Conservation (phyloP, 208 protist species). For the Kentomonas sorsogonicus region DNA sequence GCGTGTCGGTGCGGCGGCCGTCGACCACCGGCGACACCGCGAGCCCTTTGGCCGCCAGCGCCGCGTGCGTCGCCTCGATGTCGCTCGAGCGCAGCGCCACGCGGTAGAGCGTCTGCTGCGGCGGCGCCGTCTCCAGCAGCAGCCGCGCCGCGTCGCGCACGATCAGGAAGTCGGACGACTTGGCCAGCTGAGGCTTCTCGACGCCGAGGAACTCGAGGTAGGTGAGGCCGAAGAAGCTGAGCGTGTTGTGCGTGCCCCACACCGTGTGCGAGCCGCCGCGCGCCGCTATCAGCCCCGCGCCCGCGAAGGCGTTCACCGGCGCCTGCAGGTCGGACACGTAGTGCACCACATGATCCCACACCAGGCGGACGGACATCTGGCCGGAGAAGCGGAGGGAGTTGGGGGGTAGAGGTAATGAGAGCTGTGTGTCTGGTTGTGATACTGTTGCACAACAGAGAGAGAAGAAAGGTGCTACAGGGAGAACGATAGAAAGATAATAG, state of each 20-base stretch:
- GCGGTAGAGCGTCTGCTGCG: slow-evolving; percentile 6
- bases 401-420: too few species aligned
- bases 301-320: not conserved
- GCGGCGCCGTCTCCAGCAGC: too few species aligned
- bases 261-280: slow-evolving; percentile 2
- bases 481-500: too few species aligned
- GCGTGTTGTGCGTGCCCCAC: slow-evolving; percentile 14
- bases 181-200: not conserved
- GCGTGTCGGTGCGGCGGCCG: not conserved
- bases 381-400: too few species aligned
- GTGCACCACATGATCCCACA: slow-evolving; percentile 11
- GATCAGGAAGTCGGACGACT: slow-evolving; percentile 3
- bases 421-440: too few species aligned
- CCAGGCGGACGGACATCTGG: too few species aligned
- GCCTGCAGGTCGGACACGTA: slow-evolving; percentile 8
- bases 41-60: not conserved
- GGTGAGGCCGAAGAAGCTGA: slow-evolving; percentile 9
- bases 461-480: too few species aligned
- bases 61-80: slow-evolving; percentile 5
- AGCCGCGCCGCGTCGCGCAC: slow-evolving; percentile 1
- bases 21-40: slow-evolving; percentile 2
- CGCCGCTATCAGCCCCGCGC: not conserved
- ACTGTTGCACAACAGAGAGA: too few species aligned
- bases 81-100: slow-evolving; percentile 3
- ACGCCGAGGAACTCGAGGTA: slow-evolving; percentile 12